These are phyloP conservation scores for Candida broadrunensis DNA, from an alignment of 805 yeast genomes.

Conservation along the genomic window DNA sequence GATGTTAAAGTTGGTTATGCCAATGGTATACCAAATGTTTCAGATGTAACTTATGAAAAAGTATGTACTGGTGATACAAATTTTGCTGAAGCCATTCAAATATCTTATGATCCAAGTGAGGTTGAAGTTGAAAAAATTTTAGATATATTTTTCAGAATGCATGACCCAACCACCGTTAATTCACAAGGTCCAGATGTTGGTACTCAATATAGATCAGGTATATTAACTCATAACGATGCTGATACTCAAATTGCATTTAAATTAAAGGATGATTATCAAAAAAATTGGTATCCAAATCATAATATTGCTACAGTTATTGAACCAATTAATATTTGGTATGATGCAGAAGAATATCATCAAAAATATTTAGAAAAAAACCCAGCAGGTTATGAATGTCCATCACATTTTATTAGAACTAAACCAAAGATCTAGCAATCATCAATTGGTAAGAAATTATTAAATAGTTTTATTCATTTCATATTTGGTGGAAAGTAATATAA, in stretches of 20 bases:
- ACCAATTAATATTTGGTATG: slow-evolving; percentile 70
- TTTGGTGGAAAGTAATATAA: too few relatives aligned
- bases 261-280: slow-evolving; percentile 56
- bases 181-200: slow-evolving; percentile 88
- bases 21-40: slow-evolving; percentile 65
- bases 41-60: slow-evolving; percentile 48
- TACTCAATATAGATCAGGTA: slow-evolving; percentile 84
- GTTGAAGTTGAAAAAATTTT: slow-evolving; percentile 60
- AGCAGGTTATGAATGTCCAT: slow-evolving; percentile 84
- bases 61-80: slow-evolving; percentile 80
- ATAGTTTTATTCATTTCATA: too few relatives aligned
- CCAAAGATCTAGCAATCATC: slow-evolving; percentile 41
- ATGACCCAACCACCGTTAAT: slow-evolving; percentile 86
- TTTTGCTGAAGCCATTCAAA: slow-evolving; percentile 78
- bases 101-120: slow-evolving; percentile 72
- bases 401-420: slow-evolving; percentile 72
- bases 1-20: slow-evolving; percentile 89
- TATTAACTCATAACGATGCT: slow-evolving; percentile 59
- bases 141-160: slow-evolving; percentile 86
- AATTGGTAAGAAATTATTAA: too few relatives aligned
- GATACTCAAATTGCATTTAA: slow-evolving; percentile 46
- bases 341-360: slow-evolving; percentile 97
- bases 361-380: slow-evolving; percentile 77
- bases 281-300: slow-evolving; percentile 70
- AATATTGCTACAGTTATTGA: slow-evolving; percentile 68